phyloP scores from a whole-genome alignment of 2,329 filamentous ascomycete genomes.

The Arthrobotrys conoides region DNA sequence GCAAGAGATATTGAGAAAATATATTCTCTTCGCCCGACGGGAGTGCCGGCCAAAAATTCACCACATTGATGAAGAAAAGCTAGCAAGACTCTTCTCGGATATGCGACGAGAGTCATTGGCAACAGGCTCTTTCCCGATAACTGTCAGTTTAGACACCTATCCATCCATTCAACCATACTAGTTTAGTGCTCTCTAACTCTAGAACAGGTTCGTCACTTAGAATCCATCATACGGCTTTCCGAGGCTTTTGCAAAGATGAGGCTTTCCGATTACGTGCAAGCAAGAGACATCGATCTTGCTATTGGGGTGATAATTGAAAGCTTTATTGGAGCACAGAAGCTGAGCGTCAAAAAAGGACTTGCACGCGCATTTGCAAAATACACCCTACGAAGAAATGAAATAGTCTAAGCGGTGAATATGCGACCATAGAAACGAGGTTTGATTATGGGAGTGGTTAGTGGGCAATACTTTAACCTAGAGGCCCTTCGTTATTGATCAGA shows the following conservation, averaged over 20 bases:
- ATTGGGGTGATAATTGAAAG: slow-evolving; percentile 97
- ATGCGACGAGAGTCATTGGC: slow-evolving; percentile 94
- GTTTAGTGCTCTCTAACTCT: slow-evolving; percentile 71
- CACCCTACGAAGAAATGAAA: slow-evolving; percentile 72
- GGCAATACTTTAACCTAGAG: not conserved
- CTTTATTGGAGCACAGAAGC: slow-evolving; percentile 95
- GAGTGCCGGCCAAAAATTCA: slow-evolving; percentile 92
- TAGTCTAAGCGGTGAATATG: not conserved
- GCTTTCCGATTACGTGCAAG: slow-evolving; percentile 92
- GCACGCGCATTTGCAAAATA: slow-evolving; percentile 97
- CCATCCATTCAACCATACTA: slow-evolving; percentile 18
- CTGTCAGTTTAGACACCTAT: slow-evolving; percentile 74
- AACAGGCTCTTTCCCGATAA: slow-evolving; percentile 97
- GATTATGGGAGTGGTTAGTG: not conserved
- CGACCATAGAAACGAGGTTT: not conserved
- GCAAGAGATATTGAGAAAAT: slow-evolving; percentile 92
- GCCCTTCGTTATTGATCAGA: not conserved
- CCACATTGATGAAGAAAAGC: slow-evolving; percentile 97
- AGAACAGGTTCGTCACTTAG: slow-evolving; percentile 81
- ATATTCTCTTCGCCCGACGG: slow-evolving; percentile 94
- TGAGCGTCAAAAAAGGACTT: slow-evolving; percentile 96
- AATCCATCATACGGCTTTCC: slow-evolving; percentile 95
- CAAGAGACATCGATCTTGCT: slow-evolving; percentile 93
- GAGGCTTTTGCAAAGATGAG: slow-evolving; percentile 98
- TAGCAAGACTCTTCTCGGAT: slow-evolving; percentile 92